These are phyloP conservation scores for Aquilaria sinensis DNA, from an alignment of 345 rosid genomes.

Conservation along the genomic window DNA sequence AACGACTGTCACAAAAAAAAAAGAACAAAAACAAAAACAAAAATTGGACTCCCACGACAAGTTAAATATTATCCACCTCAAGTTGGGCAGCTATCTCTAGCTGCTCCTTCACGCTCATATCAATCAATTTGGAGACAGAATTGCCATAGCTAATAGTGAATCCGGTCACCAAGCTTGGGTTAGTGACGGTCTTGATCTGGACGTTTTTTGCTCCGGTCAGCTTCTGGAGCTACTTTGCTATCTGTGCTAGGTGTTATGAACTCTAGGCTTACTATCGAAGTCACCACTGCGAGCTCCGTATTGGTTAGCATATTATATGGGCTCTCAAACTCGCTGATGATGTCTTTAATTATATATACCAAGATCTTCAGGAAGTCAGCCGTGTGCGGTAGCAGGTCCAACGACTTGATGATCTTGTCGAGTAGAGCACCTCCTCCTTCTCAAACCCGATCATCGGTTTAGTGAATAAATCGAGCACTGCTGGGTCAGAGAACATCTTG, in stretches of 20 bases:
- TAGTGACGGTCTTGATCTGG: slow-evolving; percentile 71
- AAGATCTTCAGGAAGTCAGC: slow-evolving; percentile 66
- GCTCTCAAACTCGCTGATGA: slow-evolving; percentile 65
- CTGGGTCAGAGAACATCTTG: slow-evolving; percentile 49
- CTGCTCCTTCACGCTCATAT: slow-evolving; percentile 89
- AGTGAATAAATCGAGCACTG: slow-evolving; percentile 42
- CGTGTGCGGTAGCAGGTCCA: slow-evolving; percentile 46
- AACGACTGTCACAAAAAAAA: no score
- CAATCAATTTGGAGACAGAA: slow-evolving; percentile 67
- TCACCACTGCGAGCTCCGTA: slow-evolving; percentile 76
- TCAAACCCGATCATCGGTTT: slow-evolving; percentile 45
- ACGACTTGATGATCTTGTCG: slow-evolving; percentile 48
- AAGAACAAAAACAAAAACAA: no score
- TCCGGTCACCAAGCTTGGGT: slow-evolving; percentile 82
- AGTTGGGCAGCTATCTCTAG: slow-evolving; percentile 69
- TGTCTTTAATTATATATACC: slow-evolving; percentile 49
- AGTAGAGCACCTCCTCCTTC: slow-evolving; percentile 33
- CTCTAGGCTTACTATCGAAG: slow-evolving; percentile 75
- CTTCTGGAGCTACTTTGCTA: slow-evolving; percentile 91
- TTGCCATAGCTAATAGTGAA: slow-evolving; percentile 71
- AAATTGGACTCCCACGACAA: no score
- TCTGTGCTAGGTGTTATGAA: slow-evolving; percentile 69
- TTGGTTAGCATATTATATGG: slow-evolving; percentile 60
- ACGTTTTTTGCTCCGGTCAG: slow-evolving; percentile 79
- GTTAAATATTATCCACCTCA: slow-evolving; percentile 58